Evolutionary conservation across 2,329 filamentous ascomycete genomes (phyloP), one percentile per base, ranked within the genome.

Genomic region (Mycosphaerella sp.): DNA sequence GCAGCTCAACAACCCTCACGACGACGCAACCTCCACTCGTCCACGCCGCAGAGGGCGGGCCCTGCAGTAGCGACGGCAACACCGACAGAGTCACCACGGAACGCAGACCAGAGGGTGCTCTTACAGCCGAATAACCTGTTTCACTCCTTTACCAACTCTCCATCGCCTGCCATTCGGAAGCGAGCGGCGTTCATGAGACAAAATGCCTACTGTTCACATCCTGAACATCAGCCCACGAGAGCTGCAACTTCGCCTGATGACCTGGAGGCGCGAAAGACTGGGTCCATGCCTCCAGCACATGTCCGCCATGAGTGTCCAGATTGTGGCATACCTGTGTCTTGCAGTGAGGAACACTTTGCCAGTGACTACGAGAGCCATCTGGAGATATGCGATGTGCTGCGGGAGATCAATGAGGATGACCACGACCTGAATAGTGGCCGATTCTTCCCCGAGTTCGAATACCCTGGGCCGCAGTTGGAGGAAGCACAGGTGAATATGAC

Each of bases 371-470:
- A 97, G 70, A 79, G 84, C 14, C 93, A 98, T 70, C 70, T 98
- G 54, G 81, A 96, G 66, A 84, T 98, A 32, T 98, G 93, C 69
- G 91, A 98, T 64, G 87, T 87, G 0, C 74, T 98, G 50, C 79
- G 86, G 59, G 86, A 97, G 71, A 91, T 95, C 71, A 98, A 98
- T 62, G 93, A 98, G 72, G 93, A 98, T 66, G 93, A 98, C 62
- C 94, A 98, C 66, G 93, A 98, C 68, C 72, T 98, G 59, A 79
- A 86, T 44, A 95, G 89, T 14, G 93, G 93, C 3, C 81, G 93
- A 25, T 86, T 89, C 69, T 98, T 98, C 70, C 85, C 87, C 12
- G 94, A 98, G 69, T 97, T 95, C 65, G 83, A 90, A 55, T 95
- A 95, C 66, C 89, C 93, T 0, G 87, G 86, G 12, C 78, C 84